Evolutionary conservation across 108 stramenopile genomes (phyloP).

Genomic region (Conticribra weissflogii): DNA sequence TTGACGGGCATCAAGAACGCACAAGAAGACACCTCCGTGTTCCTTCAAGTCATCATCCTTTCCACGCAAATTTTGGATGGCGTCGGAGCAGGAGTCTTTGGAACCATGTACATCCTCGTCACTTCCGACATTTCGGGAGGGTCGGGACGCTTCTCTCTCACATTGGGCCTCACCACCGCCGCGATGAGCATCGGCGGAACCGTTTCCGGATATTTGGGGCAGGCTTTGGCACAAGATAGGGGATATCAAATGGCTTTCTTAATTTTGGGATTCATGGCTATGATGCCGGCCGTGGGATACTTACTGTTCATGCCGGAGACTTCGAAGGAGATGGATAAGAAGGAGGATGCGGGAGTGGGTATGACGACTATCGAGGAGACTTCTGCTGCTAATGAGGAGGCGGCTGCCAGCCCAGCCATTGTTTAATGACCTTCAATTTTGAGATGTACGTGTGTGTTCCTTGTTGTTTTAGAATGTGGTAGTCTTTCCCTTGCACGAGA

Average conservation of each 20-base stretch:
- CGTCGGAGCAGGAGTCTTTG: constrained; percentile 89
- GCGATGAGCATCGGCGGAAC: constrained; percentile 93
- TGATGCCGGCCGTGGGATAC: constrained; percentile 74
- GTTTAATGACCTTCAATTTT: too few relatives aligned
- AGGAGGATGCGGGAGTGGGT: constrained; percentile 17
- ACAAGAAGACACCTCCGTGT: constrained; percentile 32
- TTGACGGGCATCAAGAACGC: constrained; percentile 56
- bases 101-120: constrained; percentile 92
- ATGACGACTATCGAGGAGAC: constrained; percentile 23
- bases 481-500: too few relatives aligned
- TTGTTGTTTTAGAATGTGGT: too few relatives aligned
- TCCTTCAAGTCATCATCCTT: constrained; percentile 69
- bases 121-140: constrained; percentile 87
- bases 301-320: constrained; percentile 87
- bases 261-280: constrained; percentile 77
- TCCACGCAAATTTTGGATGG: constrained; percentile 89
- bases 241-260: constrained; percentile 79
- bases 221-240: constrained; percentile 79
- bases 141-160: constrained; percentile 83
- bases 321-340: constrained; percentile 27
- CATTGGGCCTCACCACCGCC: constrained; percentile 81
- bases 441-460: too few relatives aligned
- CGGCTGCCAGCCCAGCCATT: not conserved
- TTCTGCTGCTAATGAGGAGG: constrained; percentile 31
- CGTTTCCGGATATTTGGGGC: constrained; percentile 86